Evolutionary conservation across 2,329 filamentous ascomycete genomes (phyloP), one percentile per base, ranked within the genome.

Genomic region (Cytospora schulzeri): DNA sequence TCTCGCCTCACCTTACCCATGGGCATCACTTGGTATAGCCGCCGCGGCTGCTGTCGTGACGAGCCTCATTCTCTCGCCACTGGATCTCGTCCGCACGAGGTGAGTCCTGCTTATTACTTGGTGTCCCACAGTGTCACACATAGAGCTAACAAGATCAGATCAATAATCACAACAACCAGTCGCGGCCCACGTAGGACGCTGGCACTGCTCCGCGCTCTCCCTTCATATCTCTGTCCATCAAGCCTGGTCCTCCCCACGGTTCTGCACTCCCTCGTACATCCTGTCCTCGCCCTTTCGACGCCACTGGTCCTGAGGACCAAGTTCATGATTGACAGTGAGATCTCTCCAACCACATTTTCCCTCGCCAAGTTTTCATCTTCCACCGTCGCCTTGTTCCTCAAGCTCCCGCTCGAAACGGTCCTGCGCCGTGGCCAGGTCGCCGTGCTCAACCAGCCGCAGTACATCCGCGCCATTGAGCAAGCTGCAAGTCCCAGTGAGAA

Each of bases 341-440:
- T 90, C 33, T 92, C 92, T 7, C 93, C 95, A 0, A 88, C 88
- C 52, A 85, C 91, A 17, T 98, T 96, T 81, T 92, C 90, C 24
- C 74, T 97, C 54, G 87, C 88, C 72, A 91, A 91, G 60, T 97
- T 98, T 77, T 82, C 91, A 69, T 88, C 91, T 17, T 93, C 91
- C 2, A 88, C 89, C 0, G 83, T 88, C 2, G 93, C 96, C 57
- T 85, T 98, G 35, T 91, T 95, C 71, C 77, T 97, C 69, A 93
- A 94, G 72, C 86, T 98, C 15, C 95, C 95, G 0, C 81, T 98
- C 5, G 95, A 99, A 77, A 98, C 94, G 0, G 91, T 97, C 19
- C 84, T 98, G 9, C 89, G 95, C 56, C 87, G 95, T 66, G 94
- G 92, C 6, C 95, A 99, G 76, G 89, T 95, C 65, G 83, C 88